Evolutionary conservation across 805 yeast species (phyloP).

Genomic region (Wickerhamiella allomyrinae): DNA sequence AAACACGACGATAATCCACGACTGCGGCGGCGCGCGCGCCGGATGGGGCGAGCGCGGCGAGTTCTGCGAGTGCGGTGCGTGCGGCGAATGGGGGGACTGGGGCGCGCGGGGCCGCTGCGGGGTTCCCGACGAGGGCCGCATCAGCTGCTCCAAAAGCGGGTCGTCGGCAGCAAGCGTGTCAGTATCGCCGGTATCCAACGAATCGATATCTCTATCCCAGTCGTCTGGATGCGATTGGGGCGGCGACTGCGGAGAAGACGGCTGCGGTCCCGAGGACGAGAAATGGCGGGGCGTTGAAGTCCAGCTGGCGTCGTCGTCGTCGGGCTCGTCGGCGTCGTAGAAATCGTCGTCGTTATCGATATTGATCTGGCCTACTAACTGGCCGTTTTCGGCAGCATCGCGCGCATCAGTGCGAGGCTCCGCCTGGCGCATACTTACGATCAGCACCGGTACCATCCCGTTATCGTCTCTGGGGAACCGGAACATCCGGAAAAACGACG

Average conservation of each 20-base stretch:
- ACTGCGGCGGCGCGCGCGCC: slow-evolving; percentile 1
- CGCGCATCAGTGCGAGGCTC: slow-evolving; percentile 5
- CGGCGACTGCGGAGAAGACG: no score
- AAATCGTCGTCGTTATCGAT: background rate
- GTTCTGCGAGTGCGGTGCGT: background rate
- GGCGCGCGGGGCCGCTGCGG: background rate
- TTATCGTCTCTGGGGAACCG: slow-evolving; percentile 12
- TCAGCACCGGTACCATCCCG: slow-evolving; percentile 32
- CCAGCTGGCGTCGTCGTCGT: no score
- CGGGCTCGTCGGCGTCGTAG: no score
- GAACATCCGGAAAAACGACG: slow-evolving; percentile 14
- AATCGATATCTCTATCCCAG: no score
- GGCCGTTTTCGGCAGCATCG: background rate
- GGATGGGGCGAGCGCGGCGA: background rate
- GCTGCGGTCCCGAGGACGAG: background rate
- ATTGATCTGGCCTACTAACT: no score
- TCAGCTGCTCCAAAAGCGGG: background rate
- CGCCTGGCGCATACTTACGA: slow-evolving; percentile 36
- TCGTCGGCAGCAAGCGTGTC: background rate
- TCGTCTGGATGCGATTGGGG: no score
- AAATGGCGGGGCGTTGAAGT: no score
- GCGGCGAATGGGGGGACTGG: no score
- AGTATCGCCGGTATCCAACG: background rate
- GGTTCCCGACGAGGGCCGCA: background rate
- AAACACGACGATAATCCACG: slow-evolving; percentile 48